phyloP scores from a whole-genome alignment of 2,329 filamentous ascomycete species.

The Coniella vitis region DNA sequence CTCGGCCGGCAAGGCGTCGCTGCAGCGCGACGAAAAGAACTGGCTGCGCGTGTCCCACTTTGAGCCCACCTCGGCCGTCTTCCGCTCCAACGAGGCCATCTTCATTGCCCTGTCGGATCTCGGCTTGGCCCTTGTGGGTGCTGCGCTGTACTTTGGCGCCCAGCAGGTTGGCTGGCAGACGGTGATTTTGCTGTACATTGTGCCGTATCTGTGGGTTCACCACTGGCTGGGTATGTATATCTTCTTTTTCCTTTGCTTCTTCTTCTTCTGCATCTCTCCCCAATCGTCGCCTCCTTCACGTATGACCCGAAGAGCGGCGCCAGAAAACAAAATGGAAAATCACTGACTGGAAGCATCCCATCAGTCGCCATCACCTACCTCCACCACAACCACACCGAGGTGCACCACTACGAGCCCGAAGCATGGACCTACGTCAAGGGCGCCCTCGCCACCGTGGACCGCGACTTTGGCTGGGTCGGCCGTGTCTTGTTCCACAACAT shows the following conservation, averaged over 20 bases:
- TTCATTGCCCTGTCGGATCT: conserved; percentile 54
- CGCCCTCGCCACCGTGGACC: conserved; percentile 56
- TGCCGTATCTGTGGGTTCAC: conserved; percentile 65
- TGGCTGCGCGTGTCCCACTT: conserved; percentile 49
- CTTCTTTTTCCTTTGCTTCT: no score
- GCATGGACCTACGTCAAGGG: conserved; percentile 58
- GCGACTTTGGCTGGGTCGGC: conserved; percentile 58
- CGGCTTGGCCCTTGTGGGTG: conserved; percentile 46
- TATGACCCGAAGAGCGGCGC: no score
- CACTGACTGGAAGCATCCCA: conserved; percentile 1
- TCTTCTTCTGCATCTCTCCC: no score
- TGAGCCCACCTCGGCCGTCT: conserved; percentile 54
- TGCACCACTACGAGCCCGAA: conserved; percentile 52
- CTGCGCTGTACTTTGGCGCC: conserved; percentile 44
- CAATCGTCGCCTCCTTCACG: no score
- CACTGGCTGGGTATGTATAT: conserved; percentile 61
- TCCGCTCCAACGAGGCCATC: conserved; percentile 48
- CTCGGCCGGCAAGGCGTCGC: conserved; percentile 40
- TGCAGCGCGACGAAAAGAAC: conserved; percentile 34
- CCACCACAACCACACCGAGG: conserved; percentile 59
- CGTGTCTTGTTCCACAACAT: conserved; percentile 61
- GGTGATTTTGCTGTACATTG: conserved; percentile 51
- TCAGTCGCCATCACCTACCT: conserved; percentile 68
- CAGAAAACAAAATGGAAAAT: neutral
- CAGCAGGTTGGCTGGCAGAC: conserved; percentile 49